These are phyloP conservation scores for Wickerhamomyces sp. DNA, from an alignment of 1,139 yeast genomes.

Conservation along the genomic window DNA sequence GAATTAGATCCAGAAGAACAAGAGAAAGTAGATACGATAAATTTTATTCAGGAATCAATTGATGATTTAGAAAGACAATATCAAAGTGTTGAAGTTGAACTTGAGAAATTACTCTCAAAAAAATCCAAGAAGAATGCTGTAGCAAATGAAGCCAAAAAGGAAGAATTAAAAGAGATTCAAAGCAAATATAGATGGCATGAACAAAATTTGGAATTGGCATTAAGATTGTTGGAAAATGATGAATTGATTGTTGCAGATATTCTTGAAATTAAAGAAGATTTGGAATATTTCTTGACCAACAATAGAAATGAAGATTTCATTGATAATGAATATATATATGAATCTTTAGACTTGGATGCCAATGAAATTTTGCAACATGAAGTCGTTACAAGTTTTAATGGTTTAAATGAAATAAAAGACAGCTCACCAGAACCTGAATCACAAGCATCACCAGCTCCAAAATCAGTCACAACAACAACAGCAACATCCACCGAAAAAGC, in stretches of 20 bases:
- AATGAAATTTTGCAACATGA: conserved; percentile 46
- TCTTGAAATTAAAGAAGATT: conserved; percentile 61
- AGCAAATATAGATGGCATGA: conserved; percentile 53
- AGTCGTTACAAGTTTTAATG: conserved; percentile 36
- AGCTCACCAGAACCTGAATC: conserved; percentile 12
- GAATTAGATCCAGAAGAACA: conserved; percentile 58
- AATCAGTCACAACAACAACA: not conserved
- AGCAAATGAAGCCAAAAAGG: conserved; percentile 53
- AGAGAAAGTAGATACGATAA: conserved; percentile 53
- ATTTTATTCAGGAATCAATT: conserved; percentile 53
- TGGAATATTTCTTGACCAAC: conserved; percentile 65
- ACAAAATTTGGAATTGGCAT: conserved; percentile 55
- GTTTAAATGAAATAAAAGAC: conserved; percentile 22
- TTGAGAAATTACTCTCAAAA: conserved; percentile 42
- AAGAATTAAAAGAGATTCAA: conserved; percentile 37
- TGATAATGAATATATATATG: conserved; percentile 75
- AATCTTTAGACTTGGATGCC: conserved; percentile 55
- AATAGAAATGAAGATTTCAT: conserved; percentile 71
- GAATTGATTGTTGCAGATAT: conserved; percentile 56
- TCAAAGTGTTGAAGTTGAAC: conserved; percentile 57
- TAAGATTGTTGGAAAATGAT: conserved; percentile 62
- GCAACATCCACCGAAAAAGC: not conserved
- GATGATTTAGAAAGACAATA: conserved; percentile 62
- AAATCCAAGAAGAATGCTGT: conserved; percentile 44
- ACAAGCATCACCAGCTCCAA: not conserved